These are phyloP conservation scores for Diaporthe australafricana DNA, from an alignment of 2,329 filamentous ascomycete genomes.

Conservation along the genomic window DNA sequence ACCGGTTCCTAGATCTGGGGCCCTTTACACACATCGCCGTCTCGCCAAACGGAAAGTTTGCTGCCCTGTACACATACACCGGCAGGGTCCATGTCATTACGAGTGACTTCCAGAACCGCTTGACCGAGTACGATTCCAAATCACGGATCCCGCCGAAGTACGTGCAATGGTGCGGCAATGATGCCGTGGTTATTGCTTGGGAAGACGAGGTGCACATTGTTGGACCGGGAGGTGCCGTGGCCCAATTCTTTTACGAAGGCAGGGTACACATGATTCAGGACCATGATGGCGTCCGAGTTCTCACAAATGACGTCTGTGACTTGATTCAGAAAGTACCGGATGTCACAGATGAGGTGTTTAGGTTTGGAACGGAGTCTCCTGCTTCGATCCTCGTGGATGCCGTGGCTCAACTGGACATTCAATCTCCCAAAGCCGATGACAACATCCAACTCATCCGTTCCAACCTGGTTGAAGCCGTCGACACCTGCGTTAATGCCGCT, in stretches of 20 bases:
- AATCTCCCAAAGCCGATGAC: slow-evolving; percentile 97
- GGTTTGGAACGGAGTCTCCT: slow-evolving; percentile 86
- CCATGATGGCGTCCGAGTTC: slow-evolving; percentile 85
- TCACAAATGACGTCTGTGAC: slow-evolving; percentile 96
- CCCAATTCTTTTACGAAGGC: slow-evolving; percentile 88
- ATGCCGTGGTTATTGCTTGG: slow-evolving; percentile 94
- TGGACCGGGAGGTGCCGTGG: slow-evolving; percentile 82
- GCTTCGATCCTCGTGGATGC: slow-evolving; percentile 95
- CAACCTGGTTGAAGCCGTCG: slow-evolving; percentile 90
- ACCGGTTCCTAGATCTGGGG: slow-evolving; percentile 89
- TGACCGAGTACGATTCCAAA: slow-evolving; percentile 91
- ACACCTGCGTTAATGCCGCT: slow-evolving; percentile 91
- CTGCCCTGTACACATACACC: slow-evolving; percentile 86
- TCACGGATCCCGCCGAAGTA: slow-evolving; percentile 88
- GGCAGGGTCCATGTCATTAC: slow-evolving; percentile 93
- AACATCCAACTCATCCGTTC: slow-evolving; percentile 94
- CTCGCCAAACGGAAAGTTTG: slow-evolving; percentile 89
- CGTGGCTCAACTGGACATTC: slow-evolving; percentile 88
- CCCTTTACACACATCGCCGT: slow-evolving; percentile 92
- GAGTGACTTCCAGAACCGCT: slow-evolving; percentile 91
- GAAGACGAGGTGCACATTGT: slow-evolving; percentile 97
- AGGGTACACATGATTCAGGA: slow-evolving; percentile 88
- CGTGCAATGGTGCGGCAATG: slow-evolving; percentile 95
- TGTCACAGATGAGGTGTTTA: slow-evolving; percentile 89
- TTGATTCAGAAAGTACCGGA: slow-evolving; percentile 95